A percentile compares a stretch with the other conserved stretches of the same genome.
Conservation (phyloP, 495 filamentous ascomycete genomes). For the Penicillium samsonianum region DNA sequence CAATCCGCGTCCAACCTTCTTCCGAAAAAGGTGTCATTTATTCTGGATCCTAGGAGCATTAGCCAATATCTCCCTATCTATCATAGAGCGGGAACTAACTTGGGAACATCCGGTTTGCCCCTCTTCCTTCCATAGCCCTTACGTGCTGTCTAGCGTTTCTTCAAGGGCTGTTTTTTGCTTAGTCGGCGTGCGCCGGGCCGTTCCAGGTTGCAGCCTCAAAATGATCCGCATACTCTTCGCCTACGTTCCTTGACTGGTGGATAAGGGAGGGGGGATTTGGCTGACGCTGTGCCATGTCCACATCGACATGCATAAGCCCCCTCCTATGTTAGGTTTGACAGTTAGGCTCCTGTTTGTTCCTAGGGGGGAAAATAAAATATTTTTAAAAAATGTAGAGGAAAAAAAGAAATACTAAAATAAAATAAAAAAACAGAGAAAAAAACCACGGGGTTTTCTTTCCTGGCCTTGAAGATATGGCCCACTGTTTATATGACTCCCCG, state of each 20-base stretch:
- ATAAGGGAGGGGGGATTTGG: conserved; percentile 38
- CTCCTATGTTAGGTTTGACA: conserved; percentile 38
- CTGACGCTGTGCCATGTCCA: conserved; percentile 43
- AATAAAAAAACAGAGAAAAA: conserved; percentile 14
- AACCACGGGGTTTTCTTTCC: conserved; percentile 21
- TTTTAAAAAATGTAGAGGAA: conserved; percentile 6
- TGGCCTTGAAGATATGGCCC: conserved; percentile 39
- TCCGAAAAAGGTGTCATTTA: conserved; percentile 8
- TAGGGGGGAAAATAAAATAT: conserved; percentile 13
- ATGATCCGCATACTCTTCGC: conserved; percentile 50
- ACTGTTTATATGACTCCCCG: conserved; percentile 49
- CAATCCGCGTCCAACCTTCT: conserved; percentile 19
- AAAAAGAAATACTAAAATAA: conserved; percentile 8
- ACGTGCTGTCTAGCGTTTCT: conserved; percentile 42
- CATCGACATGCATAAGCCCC: conserved; percentile 45
- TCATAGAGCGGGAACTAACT: conserved; percentile 7
- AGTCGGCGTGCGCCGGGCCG: conserved; percentile 53
- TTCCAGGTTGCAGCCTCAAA: conserved; percentile 55
- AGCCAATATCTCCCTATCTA: conserved; percentile 12
- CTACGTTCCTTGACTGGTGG: conserved; percentile 41
- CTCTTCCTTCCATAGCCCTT: conserved; percentile 16
- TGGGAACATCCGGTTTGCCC: conserved; percentile 10
- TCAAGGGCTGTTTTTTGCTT: conserved; percentile 39
- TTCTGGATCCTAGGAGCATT: conserved; percentile 22
- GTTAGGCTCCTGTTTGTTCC: conserved; percentile 45